Base-by-base conservation (phyloP, 2,329 filamentous ascomycete species). In the Fulvia fulva region DNA sequence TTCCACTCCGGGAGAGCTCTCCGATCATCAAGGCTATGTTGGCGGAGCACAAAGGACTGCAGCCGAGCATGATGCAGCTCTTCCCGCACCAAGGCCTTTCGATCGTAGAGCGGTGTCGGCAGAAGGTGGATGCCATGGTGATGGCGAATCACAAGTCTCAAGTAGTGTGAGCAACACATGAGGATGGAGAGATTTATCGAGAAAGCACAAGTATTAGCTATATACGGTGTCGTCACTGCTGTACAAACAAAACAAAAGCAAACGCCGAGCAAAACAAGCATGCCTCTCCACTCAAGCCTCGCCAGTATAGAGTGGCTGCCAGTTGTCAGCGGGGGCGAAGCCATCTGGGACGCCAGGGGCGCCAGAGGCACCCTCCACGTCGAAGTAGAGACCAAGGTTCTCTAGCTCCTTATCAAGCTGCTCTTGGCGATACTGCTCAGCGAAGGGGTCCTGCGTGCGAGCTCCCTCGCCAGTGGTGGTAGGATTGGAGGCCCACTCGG, bases 191-290 rank as follows among this genome's bases (percentile, higher is more conserved):
- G 16, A 37, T 4, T 8, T 37, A n/a, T n/a, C 34, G 34, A 4
- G 34, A 37, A n/a, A 37, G 34, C 34, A 46, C 43, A 22, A 46
- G 19, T 23, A 53, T 41, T 53, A 44, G 51, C 51, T 53, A 53
- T 53, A 53, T 53, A 53, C 51, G 51, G 30, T 53, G 32, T 44
- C 51, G 22, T 53, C 22, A 53, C 51, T 41, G 51, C 51, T 32
- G 26, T 34, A 51, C 49, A 51, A 37, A 51, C 49, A 37, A 51
- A 51, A 41, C 30, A 53, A 46, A 46, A 46, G 3, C 6, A 7
- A 46, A 22, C 5, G 5, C 43, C 43, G 9, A 9, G 43, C 37
- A 8, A 41, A 19, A 41, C 23, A 50, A 32, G 25, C 47, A 50
- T 50, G 47, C 16, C 47, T 32, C 25, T 50, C 47, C n/a, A 32